phyloP scores from a whole-genome alignment of 2,329 filamentous ascomycete genomes.

The Lecanicillium sp. region DNA sequence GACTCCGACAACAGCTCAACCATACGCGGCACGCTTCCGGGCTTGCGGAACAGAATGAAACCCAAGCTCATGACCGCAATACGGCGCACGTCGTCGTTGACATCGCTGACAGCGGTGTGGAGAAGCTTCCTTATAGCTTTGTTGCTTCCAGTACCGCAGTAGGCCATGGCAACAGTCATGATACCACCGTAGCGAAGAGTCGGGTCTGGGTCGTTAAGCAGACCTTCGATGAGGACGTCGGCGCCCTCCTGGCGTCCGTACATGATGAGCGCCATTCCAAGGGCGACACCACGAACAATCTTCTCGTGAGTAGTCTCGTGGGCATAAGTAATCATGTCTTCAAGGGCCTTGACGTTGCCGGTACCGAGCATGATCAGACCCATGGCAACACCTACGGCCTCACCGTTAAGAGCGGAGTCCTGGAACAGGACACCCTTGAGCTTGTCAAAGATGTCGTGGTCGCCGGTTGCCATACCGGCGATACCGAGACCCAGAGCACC shows the following conservation, averaged over 20 bases:
- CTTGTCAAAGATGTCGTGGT: slow-evolving; percentile 83
- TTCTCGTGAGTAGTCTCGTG: slow-evolving; percentile 99
- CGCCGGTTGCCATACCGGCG: slow-evolving; percentile 94
- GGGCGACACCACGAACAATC: slow-evolving; percentile 89
- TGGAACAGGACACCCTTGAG: slow-evolving; percentile 84
- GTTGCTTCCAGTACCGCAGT: slow-evolving; percentile 96
- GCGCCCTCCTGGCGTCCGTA: slow-evolving; percentile 92
- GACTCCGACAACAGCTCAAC: slow-evolving; percentile 96
- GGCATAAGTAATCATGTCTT: slow-evolving; percentile 96
- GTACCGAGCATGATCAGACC: slow-evolving; percentile 97
- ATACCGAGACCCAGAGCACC: slow-evolving; percentile 92
- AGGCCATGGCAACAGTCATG: slow-evolving; percentile 95
- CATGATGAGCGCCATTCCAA: slow-evolving; percentile 98
- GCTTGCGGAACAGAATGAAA: slow-evolving; percentile 97
- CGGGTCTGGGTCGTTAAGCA: slow-evolving; percentile 89
- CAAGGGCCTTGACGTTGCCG: slow-evolving; percentile 86
- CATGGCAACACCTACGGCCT: slow-evolving; percentile 93
- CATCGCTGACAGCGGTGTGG: slow-evolving; percentile 94
- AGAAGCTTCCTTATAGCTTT: slow-evolving; percentile 95
- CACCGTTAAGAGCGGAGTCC: slow-evolving; percentile 93
- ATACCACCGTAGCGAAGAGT: slow-evolving; percentile 94
- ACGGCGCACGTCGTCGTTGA: slow-evolving; percentile 93
- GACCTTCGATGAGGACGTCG: slow-evolving; percentile 87
- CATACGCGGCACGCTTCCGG: slow-evolving; percentile 95
- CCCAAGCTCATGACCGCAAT: slow-evolving; percentile 96